Conservation (phyloP, 495 filamentous ascomycete genomes). For the Monascus purpureus region DNA sequence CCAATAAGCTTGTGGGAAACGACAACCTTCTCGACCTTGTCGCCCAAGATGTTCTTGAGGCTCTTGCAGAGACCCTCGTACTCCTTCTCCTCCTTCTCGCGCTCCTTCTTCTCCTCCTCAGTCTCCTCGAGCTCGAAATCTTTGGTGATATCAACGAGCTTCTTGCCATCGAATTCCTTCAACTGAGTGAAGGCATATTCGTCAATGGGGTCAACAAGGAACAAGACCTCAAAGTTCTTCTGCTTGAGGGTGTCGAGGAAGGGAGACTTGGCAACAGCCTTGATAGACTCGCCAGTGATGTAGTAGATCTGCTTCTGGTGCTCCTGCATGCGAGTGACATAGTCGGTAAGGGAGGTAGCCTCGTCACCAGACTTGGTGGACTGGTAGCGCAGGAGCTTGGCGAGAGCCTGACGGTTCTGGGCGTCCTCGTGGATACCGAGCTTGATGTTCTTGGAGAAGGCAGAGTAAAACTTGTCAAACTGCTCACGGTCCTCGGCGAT, state of each 20-base stretch:
- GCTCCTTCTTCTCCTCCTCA: conserved; percentile 95
- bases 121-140: conserved; percentile 99
- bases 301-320: conserved; percentile 99
- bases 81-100: conserved; percentile 96
- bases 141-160: conserved; percentile 99
- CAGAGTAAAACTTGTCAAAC: conserved; percentile 99
- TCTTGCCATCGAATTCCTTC: conserved; percentile 99
- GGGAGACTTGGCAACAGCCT: conserved; percentile 93
- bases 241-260: conserved; percentile 99
- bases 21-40: conserved; percentile 99
- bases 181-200: conserved; percentile 99
- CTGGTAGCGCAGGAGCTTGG: conserved; percentile 97
- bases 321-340: conserved; percentile 96
- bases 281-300: conserved; percentile 99
- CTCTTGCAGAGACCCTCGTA: conserved; percentile 85
- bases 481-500: conserved; percentile 98
- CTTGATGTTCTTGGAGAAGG: conserved; percentile 99
- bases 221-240: conserved; percentile 99
- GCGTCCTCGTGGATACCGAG: conserved; percentile 99
- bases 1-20: conserved; percentile 96
- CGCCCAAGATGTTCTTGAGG: conserved; percentile 96
- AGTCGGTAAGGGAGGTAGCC: conserved; percentile 84
- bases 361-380: conserved; percentile 98
- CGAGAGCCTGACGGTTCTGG: conserved; percentile 85
- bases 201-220: conserved; percentile 98